These are phyloP conservation scores for Solanum ahanhuiri DNA, from an alignment of 257 asterid genomes.

Conservation along the genomic window DNA sequence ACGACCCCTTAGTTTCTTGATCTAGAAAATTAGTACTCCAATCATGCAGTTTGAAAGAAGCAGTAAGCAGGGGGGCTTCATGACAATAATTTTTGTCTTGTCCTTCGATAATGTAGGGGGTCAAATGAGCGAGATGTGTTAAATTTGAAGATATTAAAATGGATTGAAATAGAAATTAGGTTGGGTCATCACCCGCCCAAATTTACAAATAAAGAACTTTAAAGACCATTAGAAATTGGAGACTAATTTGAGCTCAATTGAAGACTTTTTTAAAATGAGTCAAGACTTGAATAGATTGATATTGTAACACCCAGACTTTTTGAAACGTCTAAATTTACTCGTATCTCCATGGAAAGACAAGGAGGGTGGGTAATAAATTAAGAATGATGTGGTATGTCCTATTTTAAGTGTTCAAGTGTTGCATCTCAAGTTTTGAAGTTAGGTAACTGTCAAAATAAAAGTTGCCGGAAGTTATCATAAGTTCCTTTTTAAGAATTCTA, in stretches of 20 bases:
- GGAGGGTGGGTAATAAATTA: too few species aligned
- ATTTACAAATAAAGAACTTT: not conserved
- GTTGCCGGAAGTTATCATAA: too few species aligned
- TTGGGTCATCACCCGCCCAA: too few species aligned
- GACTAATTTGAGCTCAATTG: not conserved
- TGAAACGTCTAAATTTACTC: too few species aligned
- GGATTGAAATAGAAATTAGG: not conserved
- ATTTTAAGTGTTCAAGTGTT: too few species aligned
- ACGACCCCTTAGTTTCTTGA: not conserved
- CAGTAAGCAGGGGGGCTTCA: slow-evolving; percentile 25
- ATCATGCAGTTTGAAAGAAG: not conserved
- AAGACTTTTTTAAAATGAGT: not conserved
- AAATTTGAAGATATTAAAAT: too few species aligned
- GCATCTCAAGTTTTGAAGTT: too few species aligned
- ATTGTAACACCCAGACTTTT: too few species aligned
- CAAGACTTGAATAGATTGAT: not conserved
- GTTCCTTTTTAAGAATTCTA: too few species aligned
- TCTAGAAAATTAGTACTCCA: not conserved
- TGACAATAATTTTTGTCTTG: slow-evolving; percentile 47
- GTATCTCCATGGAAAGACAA: too few species aligned
- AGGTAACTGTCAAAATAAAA: too few species aligned
- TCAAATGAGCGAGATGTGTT: not conserved
- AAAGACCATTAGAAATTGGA: not conserved
- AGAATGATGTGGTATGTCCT: too few species aligned
- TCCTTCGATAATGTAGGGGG: slow-evolving; percentile 21